Evolutionary conservation across 139 green algal species (phyloP), one percentile per base, ranked within the genome.

Genomic region (Mychonastes homosphaera): DNA sequence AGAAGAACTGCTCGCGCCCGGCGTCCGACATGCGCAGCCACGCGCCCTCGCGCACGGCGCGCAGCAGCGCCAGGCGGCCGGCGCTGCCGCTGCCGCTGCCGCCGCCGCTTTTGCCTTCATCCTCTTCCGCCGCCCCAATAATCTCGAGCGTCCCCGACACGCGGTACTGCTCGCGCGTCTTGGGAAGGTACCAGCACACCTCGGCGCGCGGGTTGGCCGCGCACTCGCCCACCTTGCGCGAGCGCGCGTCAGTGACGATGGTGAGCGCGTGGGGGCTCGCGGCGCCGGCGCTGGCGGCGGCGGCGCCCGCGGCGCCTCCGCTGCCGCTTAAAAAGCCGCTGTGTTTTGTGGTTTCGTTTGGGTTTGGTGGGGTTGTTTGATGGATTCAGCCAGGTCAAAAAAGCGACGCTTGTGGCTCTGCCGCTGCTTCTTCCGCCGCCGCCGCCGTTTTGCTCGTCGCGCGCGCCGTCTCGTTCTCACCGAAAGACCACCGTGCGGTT

Each of bases 401-500:
- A n/a, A n/a, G n/a, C n/a, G n/a, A n/a, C n/a, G n/a, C n/a, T n/a
- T n/a, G n/a, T n/a, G n/a, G n/a, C n/a, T n/a, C n/a, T n/a, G n/a
- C n/a, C n/a, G n/a, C n/a, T n/a, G n/a, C n/a, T n/a, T n/a, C n/a
- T n/a, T n/a, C n/a, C n/a, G n/a, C n/a, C n/a, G n/a, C n/a, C n/a
- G n/a, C n/a, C n/a, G n/a, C n/a, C n/a, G n/a, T n/a, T n/a, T n/a
- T n/a, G n/a, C n/a, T n/a, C n/a, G n/a, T n/a, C n/a, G n/a, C n/a
- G n/a, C n/a, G n/a, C n/a, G n/a, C n/a, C n/a, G n/a, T n/a, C n/a
- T n/a, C n/a, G n/a, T n/a, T n/a, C n/a, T 7, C 28, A 71, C 73
- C 73, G 69, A 56, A 79, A 84, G 7, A 93, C 85, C 3, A 94
- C 70, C 4, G 84, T 94, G 8, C 86, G 57, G 62, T 84, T 83